A percentile compares a stretch with the other conserved stretches of the same genome.
These are phyloP conservation scores for Fusarium tupiense DNA, from an alignment of 2,329 filamentous ascomycete species.

Conservation along the genomic window DNA sequence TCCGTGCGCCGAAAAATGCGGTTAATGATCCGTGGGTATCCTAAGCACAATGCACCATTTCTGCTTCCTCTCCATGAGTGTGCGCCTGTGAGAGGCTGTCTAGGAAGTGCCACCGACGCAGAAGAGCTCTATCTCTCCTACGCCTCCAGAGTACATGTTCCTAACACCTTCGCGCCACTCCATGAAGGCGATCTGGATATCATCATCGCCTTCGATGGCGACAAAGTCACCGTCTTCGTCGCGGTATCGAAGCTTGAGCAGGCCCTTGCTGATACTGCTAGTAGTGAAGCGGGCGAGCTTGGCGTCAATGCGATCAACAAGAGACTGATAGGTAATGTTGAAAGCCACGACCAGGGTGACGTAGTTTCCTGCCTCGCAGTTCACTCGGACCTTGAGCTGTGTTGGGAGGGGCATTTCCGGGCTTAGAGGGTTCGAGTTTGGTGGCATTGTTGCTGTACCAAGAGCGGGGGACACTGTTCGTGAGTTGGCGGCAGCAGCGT, in stretches of 20 bases:
- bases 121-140: constrained; percentile 91
- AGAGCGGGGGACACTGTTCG: constrained; percentile 60
- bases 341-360: constrained; percentile 96
- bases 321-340: constrained; percentile 92
- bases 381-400: constrained; percentile 95
- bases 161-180: constrained; percentile 83
- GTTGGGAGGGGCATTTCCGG: constrained; percentile 67
- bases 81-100: constrained; percentile 9
- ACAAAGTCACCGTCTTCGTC: constrained; percentile 95
- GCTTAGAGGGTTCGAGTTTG: constrained; percentile 46
- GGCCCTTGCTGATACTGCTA: constrained; percentile 83
- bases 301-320: constrained; percentile 95
- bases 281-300: constrained; percentile 89
- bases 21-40: constrained; percentile 45
- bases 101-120: constrained; percentile 67
- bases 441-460: constrained; percentile 46
- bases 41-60: constrained; percentile 42
- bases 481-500: constrained; percentile 51
- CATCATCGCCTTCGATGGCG: constrained; percentile 93
- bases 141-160: constrained; percentile 69
- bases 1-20: constrained; percentile 48
- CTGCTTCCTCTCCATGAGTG: constrained; percentile 22
- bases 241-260: constrained; percentile 86
- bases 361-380: constrained; percentile 85
- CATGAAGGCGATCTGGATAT: constrained; percentile 94